Evolutionary conservation across 106 monocot species (phyloP).

Genomic region (Acorus calamus): DNA sequence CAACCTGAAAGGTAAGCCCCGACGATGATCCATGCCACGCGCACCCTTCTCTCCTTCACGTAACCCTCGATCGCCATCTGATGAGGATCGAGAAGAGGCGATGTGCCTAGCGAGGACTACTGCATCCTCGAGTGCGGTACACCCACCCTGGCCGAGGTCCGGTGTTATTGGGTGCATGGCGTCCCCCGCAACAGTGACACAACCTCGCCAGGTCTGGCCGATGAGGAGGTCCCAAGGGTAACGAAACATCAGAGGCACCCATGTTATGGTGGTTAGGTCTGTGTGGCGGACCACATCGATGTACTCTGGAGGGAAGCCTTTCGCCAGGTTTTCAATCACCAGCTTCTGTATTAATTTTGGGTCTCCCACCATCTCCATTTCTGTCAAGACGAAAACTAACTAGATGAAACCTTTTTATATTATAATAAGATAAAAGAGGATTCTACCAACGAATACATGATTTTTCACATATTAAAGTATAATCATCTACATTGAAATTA

Average conservation of each 20-base stretch:
- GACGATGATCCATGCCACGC: constrained; percentile 19
- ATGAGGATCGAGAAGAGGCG: neutral
- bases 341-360: constrained; percentile 16
- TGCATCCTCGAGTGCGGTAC: constrained; percentile 36
- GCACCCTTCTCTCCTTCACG: constrained; percentile 27
- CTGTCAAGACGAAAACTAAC: neutral
- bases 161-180: constrained; percentile 48
- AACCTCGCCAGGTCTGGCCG: constrained; percentile 8
- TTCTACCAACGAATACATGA: too few species aligned
- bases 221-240: constrained; percentile 27
- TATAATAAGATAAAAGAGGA: too few species aligned
- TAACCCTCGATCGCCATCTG: constrained; percentile 7
- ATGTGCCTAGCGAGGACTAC: constrained; percentile 31
- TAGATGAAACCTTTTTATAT: neutral
- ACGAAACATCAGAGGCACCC: constrained; percentile 29
- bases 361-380: constrained; percentile 9
- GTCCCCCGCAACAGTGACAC: constrained; percentile 39
- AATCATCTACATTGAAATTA: too few species aligned
- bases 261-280: constrained; percentile 20
- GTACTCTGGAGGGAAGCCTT: constrained; percentile 19
- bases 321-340: constrained; percentile 18
- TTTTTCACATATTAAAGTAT: too few species aligned
- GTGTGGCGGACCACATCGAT: constrained; percentile 12
- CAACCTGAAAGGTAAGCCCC: constrained; percentile 27
- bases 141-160: constrained; percentile 38